Evolutionary conservation across 1,284 basidiomycete genomes (phyloP).

Genomic region (Cryptococcus sp.): DNA sequence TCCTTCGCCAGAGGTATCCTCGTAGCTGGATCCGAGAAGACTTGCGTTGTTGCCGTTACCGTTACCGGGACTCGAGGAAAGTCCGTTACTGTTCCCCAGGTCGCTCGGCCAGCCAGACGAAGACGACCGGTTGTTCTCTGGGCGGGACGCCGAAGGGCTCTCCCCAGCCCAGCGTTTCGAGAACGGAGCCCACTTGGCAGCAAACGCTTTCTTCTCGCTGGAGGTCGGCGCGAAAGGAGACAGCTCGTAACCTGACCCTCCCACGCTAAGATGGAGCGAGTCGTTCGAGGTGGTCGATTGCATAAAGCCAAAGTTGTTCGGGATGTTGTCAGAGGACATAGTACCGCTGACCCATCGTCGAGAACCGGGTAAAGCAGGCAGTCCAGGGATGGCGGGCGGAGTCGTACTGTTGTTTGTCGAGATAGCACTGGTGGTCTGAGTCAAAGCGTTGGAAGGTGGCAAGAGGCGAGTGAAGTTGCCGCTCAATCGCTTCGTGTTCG

Average conservation of each 20-base stretch:
- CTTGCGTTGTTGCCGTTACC: not conserved
- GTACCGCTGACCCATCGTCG: slow-evolving; percentile 47
- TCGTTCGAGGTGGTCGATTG: slow-evolving; percentile 45
- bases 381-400: slow-evolving; percentile 18
- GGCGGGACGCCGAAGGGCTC: slow-evolving; percentile 5
- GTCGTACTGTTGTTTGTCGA: slow-evolving; percentile 5
- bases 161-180: slow-evolving; percentile 30
- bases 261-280: slow-evolving; percentile 28
- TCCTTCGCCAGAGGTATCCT: slow-evolving; percentile 7
- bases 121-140: not conserved
- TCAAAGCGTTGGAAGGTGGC: not conserved
- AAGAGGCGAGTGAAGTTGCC: not conserved
- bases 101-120: not conserved
- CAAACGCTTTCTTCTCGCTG: slow-evolving; percentile 48
- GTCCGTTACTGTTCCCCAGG: not conserved
- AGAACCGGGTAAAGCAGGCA: slow-evolving; percentile 24
- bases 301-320: slow-evolving; percentile 24
- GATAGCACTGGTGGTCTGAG: not conserved
- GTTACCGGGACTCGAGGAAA: not conserved
- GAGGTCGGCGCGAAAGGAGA: slow-evolving; percentile 50
- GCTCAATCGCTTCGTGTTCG: not conserved
- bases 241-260: slow-evolving; percentile 25
- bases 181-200: slow-evolving; percentile 47
- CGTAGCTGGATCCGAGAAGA: too few species aligned
- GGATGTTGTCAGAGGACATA: slow-evolving; percentile 36